phyloP scores from a whole-genome alignment of 2,329 filamentous ascomycete genomes.

The Tothia fuscella region DNA sequence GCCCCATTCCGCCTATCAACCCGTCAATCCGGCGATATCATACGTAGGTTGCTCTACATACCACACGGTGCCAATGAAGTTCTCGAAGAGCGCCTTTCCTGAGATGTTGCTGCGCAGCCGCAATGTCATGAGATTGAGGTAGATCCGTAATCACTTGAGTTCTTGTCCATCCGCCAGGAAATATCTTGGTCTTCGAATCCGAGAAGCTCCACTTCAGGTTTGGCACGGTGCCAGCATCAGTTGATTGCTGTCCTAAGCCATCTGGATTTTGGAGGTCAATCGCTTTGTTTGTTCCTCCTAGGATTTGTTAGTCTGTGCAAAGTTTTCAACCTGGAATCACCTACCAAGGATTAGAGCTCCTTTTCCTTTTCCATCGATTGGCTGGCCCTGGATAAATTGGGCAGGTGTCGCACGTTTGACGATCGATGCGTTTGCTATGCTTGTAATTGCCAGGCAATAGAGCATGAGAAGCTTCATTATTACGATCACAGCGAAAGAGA shows the following conservation, averaged over 20 bases:
- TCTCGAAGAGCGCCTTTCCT: slow-evolving; percentile 56
- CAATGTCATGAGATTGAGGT: slow-evolving; percentile 52
- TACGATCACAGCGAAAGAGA: too few relatives aligned
- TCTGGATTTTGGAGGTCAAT: slow-evolving; percentile 53
- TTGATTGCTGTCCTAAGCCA: slow-evolving; percentile 48
- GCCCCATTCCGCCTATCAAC: slow-evolving; percentile 50
- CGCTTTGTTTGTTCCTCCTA: slow-evolving; percentile 51
- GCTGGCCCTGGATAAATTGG: slow-evolving; percentile 41
- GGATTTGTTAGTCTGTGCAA: slow-evolving; percentile 9
- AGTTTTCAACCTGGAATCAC: slow-evolving; percentile 10
- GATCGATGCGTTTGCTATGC: too few relatives aligned
- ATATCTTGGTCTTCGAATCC: slow-evolving; percentile 50
- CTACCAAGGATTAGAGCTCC: slow-evolving; percentile 47
- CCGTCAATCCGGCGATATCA: neutral
- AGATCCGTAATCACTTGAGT: slow-evolving; percentile 57
- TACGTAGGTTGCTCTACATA: too few relatives aligned
- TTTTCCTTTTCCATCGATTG: slow-evolving; percentile 45
- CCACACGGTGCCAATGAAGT: slow-evolving; percentile 56
- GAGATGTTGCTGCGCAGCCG: slow-evolving; percentile 56
- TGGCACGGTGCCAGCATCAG: slow-evolving; percentile 51
- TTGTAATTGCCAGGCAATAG: too few relatives aligned
- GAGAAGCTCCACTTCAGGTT: slow-evolving; percentile 61
- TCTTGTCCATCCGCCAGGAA: slow-evolving; percentile 53
- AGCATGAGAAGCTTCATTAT: too few relatives aligned
- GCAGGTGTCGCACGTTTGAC: slow-evolving; percentile 11